A percentile compares a stretch with the other conserved stretches of the same genome.
phyloP scores from a whole-genome alignment of 345 rosid species.

The Toxicodendron radicans region DNA sequence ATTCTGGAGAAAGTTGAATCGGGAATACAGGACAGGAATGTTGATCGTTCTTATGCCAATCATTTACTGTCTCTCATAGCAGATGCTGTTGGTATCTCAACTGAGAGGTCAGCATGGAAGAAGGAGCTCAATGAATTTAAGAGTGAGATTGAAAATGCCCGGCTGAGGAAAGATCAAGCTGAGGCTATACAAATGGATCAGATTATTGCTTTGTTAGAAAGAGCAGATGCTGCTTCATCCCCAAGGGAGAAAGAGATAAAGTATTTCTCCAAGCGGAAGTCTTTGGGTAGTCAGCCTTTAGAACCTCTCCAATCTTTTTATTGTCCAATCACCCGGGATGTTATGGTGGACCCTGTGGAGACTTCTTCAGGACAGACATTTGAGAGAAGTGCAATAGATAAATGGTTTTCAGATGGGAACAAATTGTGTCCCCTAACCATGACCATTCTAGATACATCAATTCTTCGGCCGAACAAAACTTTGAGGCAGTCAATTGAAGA shows the following conservation, averaged over 20 bases:
- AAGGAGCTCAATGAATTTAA: slow-evolving; percentile 65
- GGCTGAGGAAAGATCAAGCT: slow-evolving; percentile 60
- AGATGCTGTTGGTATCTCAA: slow-evolving; percentile 58
- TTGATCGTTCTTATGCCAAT: slow-evolving; percentile 63
- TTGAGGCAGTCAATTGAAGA: slow-evolving; percentile 70
- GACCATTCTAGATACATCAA: slow-evolving; percentile 44
- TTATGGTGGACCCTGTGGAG: slow-evolving; percentile 77
- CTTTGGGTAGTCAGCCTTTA: slow-evolving; percentile 59
- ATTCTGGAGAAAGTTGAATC: slow-evolving; percentile 60
- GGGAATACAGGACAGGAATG: slow-evolving; percentile 65
- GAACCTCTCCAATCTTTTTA: slow-evolving; percentile 70
- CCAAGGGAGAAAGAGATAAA: slow-evolving; percentile 53
- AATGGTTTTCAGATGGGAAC: slow-evolving; percentile 67
- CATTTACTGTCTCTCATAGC: slow-evolving; percentile 53
- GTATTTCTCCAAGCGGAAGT: slow-evolving; percentile 55
- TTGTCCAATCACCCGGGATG: slow-evolving; percentile 67
- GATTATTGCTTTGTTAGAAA: slow-evolving; percentile 66
- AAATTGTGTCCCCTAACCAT: slow-evolving; percentile 60
- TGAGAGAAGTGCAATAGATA: slow-evolving; percentile 64
- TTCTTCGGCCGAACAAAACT: slow-evolving; percentile 70
- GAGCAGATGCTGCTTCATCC: slow-evolving; percentile 65
- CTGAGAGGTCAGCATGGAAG: slow-evolving; percentile 44
- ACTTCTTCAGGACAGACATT: slow-evolving; percentile 77
- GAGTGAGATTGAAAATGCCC: slow-evolving; percentile 58
- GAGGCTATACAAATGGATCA: slow-evolving; percentile 81